Conservation (phyloP, 2,329 filamentous ascomycete genomes). For the Trichoderma brevicompactum region DNA sequence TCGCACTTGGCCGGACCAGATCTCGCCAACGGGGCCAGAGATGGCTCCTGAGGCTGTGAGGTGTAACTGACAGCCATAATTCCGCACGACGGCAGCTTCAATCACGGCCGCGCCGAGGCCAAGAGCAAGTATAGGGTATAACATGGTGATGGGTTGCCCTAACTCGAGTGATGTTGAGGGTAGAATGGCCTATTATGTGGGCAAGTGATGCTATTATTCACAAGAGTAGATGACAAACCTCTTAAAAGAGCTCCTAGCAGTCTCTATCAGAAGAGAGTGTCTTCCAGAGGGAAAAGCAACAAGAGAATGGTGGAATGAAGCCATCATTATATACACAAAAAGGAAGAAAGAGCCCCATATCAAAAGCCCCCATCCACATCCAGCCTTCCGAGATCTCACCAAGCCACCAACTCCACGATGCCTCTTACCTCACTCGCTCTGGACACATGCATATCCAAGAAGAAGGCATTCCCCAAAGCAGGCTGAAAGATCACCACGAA, state of each 20-base stretch:
- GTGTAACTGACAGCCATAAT: slow-evolving; percentile 47
- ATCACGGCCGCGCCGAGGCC: slow-evolving; percentile 31
- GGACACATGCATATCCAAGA: not conserved
- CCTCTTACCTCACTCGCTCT: slow-evolving; percentile 7
- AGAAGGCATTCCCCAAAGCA: not conserved
- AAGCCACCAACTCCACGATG: slow-evolving; percentile 21
- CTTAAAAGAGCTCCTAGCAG: not conserved
- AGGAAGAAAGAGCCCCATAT: not conserved
- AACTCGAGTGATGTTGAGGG: not conserved
- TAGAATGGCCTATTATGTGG: not conserved
- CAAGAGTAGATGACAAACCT: not conserved
- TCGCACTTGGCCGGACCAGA: slow-evolving; percentile 61
- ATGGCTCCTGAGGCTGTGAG: slow-evolving; percentile 54
- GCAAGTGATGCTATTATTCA: slow-evolving; percentile 7
- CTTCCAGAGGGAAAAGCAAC: not conserved
- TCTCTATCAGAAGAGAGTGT: not conserved
- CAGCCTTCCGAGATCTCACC: slow-evolving; percentile 1
- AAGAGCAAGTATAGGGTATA: slow-evolving; percentile 31
- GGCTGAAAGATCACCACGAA: not conserved
- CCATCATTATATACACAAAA: slow-evolving; percentile 23
- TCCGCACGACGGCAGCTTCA: slow-evolving; percentile 31
- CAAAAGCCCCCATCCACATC: not conserved
- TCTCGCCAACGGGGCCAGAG: slow-evolving; percentile 61
- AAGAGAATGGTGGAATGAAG: not conserved
- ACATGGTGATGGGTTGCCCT: slow-evolving; percentile 16